A percentile compares a stretch with the other conserved stretches of the same genome.
These are phyloP conservation scores for Arthroderma uncinatum DNA, from an alignment of 2,329 filamentous ascomycete species.

Conservation along the genomic window DNA sequence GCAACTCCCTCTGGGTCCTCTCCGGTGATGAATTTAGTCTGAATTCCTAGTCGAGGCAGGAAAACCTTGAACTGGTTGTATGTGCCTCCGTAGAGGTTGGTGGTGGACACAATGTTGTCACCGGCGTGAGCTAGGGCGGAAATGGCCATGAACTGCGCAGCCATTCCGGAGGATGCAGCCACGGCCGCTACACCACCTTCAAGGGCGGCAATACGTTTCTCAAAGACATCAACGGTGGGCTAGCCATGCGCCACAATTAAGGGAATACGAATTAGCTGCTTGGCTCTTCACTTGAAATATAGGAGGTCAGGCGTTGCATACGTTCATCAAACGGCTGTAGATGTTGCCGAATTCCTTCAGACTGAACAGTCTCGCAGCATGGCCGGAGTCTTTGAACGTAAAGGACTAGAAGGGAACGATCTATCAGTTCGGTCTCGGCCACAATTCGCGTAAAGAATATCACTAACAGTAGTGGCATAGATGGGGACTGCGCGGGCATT, in stretches of 20 bases:
- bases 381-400: constrained; percentile 90
- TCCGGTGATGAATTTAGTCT: constrained; percentile 74
- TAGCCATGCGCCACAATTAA: constrained; percentile 24
- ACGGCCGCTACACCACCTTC: constrained; percentile 85
- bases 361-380: constrained; percentile 87
- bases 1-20: constrained; percentile 70
- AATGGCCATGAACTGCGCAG: constrained; percentile 85
- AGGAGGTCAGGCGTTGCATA: constrained; percentile 31
- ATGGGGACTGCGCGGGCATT: constrained; percentile 89
- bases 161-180: constrained; percentile 74
- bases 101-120: constrained; percentile 87
- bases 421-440: background rate
- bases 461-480: constrained; percentile 68
- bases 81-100: constrained; percentile 85
- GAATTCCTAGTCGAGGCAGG: constrained; percentile 74
- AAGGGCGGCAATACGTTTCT: constrained; percentile 90
- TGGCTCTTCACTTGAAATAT: no score
- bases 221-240: constrained; percentile 91
- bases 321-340: constrained; percentile 94
- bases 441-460: background rate
- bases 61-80: constrained; percentile 97
- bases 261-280: background rate
- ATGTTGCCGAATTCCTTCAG: constrained; percentile 97
- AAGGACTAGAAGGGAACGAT: constrained; percentile 50
- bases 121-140: constrained; percentile 72